phyloP scores from a whole-genome alignment of 1,284 basidiomycete genomes.

The Moesziomyces sp. region DNA sequence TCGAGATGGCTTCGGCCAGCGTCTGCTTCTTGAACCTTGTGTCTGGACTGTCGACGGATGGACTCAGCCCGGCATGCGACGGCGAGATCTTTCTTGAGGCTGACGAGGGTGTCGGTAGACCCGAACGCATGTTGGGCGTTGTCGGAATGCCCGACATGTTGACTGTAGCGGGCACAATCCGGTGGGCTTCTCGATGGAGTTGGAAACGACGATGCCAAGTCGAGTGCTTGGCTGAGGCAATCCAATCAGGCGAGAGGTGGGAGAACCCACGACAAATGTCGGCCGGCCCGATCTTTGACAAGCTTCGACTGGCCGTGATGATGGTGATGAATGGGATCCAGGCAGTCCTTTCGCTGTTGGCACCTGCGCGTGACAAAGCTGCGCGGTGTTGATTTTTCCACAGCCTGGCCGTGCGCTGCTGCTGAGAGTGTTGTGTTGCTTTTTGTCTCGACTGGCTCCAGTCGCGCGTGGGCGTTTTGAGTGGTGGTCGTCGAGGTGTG shows the following conservation, averaged over 20 bases:
- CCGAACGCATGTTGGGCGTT: constrained; percentile 46
- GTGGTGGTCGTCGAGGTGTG: background rate
- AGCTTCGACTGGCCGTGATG: background rate
- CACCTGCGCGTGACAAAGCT: background rate
- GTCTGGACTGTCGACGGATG: constrained; percentile 42
- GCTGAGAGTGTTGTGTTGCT: background rate
- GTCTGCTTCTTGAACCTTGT: constrained; percentile 45
- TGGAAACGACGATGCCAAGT: background rate
- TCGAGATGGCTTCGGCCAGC: constrained; percentile 49
- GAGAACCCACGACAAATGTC: background rate
- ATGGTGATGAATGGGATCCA: background rate
- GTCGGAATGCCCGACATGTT: constrained; percentile 45
- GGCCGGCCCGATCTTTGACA: background rate
- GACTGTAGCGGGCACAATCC: constrained; percentile 6
- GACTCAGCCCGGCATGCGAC: constrained; percentile 15
- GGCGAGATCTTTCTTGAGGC: constrained; percentile 17
- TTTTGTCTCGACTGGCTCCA: background rate
- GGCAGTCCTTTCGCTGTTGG: background rate
- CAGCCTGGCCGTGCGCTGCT: background rate
- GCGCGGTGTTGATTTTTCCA: constrained; percentile 1
- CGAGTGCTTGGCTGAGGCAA: background rate
- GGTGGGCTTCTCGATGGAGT: background rate
- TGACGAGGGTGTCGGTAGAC: constrained; percentile 41
- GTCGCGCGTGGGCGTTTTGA: background rate
- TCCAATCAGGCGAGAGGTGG: background rate